Base-by-base conservation (phyloP, 805 yeast genomes). In the Naumovozyma baii region DNA sequence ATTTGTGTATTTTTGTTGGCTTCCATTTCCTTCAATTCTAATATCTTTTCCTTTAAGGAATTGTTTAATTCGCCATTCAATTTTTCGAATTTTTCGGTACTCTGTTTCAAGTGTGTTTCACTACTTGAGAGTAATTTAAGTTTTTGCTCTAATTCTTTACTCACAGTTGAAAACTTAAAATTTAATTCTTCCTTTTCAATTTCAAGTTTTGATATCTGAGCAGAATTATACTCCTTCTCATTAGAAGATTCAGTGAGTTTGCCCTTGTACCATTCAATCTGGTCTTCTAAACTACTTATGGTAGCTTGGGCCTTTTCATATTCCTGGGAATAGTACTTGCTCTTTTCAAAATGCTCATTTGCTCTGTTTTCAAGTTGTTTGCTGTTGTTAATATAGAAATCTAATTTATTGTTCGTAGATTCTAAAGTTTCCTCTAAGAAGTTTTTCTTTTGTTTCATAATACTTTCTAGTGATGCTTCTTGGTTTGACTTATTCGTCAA, bases 1-100 rank as follows among this genome's bases (percentile, higher is more conserved):
- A 75, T 64, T 35, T 78, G 76, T 18, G 70, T 53, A 34, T 74
- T 82, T 3, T 72, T 64, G 5, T 30, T 17, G 16, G 26, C 15
- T 9, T 36, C 16, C 16, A 34, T n/a, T 4, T 44, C 28, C 10
- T 28, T 8, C 15, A 33, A 14, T 28, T n/a, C 18, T 19, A 33
- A 30, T 4, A 4, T n/a, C 4, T 18, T 15, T 13, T 32, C 20
- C 4, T 12, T 10, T 15, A 26, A 15, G 22, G 9, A 7, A 17
- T 20, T 28, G n/a, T 17, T 5, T 26, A 36, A n/a, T 25, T 31
- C 18, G 15, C 22, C 14, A 31, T 36, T 28, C 9, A 32, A 13
- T 13, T 10, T 18, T 4, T 35, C 15, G 12, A 31, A 30, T 22
- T 12, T 15, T 12, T 19, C 13, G 18, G 7, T 18, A 18, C 10